phyloP scores from a whole-genome alignment of 1,284 basidiomycete species.

The Microbotryum lychnidis-dioicae region DNA sequence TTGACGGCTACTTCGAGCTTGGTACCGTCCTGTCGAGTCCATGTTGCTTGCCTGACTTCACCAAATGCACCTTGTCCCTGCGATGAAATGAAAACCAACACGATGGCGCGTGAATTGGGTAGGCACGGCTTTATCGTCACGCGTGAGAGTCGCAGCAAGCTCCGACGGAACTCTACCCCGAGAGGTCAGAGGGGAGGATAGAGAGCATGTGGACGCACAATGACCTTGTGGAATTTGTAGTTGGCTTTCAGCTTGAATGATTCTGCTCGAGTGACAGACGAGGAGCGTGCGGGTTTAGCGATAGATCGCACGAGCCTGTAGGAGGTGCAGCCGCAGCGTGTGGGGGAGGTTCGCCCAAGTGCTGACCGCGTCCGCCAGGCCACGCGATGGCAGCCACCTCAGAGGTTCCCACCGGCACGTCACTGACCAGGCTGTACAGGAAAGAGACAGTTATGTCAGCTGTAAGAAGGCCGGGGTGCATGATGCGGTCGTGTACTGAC shows the following conservation, averaged over 20 bases:
- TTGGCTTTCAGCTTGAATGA: conserved; percentile 22
- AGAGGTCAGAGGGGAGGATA: too few species aligned
- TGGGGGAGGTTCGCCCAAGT: too few species aligned
- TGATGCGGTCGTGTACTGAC: neutral
- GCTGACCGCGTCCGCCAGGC: too few species aligned
- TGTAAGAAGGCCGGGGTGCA: neutral
- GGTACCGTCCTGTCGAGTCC: conserved; percentile 15
- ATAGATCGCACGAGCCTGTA: too few species aligned
- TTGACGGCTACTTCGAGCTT: conserved; percentile 30
- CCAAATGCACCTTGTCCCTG: conserved; percentile 23
- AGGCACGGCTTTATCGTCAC: neutral
- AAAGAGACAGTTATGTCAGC: too few species aligned
- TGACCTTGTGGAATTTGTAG: conserved; percentile 20
- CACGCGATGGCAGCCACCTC: too few species aligned
- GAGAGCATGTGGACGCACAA: conserved; percentile 13
- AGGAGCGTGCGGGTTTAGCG: neutral
- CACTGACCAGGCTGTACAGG: too few species aligned
- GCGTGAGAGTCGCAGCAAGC: neutral
- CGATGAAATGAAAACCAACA: too few species aligned
- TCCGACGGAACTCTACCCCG: neutral
- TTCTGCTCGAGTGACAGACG: neutral
- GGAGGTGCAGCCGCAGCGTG: too few species aligned
- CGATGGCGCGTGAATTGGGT: neutral
- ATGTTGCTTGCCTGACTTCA: conserved; percentile 28
- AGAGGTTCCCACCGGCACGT: too few species aligned